Percentiles rank a stretch among this genome's conserved stretches.
phyloP scores from a whole-genome alignment of 192 early-diverging fungal genomes.

The Podila epicladia region DNA sequence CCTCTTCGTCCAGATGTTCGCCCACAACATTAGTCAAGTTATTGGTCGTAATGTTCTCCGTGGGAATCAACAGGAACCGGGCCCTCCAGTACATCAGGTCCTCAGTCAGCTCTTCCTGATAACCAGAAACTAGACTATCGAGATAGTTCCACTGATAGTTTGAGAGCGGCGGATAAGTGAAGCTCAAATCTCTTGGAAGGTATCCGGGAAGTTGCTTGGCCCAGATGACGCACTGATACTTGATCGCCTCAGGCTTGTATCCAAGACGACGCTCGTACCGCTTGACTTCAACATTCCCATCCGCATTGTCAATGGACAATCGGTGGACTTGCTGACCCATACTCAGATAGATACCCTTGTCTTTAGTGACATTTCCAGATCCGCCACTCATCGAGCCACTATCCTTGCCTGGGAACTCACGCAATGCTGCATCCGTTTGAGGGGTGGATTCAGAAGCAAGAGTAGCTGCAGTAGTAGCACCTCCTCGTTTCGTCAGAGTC shows the following conservation, averaged over 20 bases:
- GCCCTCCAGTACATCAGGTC: constrained; percentile 87
- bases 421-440: constrained; percentile 6
- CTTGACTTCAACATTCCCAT: constrained; percentile 83
- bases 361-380: constrained; percentile 15
- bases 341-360: constrained; percentile 73
- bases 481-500: neutral
- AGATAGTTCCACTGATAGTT: constrained; percentile 95
- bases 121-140: constrained; percentile 91
- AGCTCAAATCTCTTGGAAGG: constrained; percentile 61
- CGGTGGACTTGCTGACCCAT: constrained; percentile 93
- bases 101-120: constrained; percentile 83
- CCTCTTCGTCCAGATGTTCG: constrained; percentile 85
- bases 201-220: constrained; percentile 77
- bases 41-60: constrained; percentile 68
- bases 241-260: constrained; percentile 66
- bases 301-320: constrained; percentile 73
- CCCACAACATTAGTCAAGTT: constrained; percentile 61
- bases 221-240: constrained; percentile 88
- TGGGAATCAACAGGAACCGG: constrained; percentile 90
- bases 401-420: constrained; percentile 43
- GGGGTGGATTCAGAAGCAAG: neutral
- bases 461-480: neutral
- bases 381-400: neutral
- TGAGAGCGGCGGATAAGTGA: constrained; percentile 78
- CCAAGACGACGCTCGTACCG: constrained; percentile 78